Conservation (phyloP, 2,329 filamentous ascomycete genomes). For the Fusarium keratoplasticum region DNA sequence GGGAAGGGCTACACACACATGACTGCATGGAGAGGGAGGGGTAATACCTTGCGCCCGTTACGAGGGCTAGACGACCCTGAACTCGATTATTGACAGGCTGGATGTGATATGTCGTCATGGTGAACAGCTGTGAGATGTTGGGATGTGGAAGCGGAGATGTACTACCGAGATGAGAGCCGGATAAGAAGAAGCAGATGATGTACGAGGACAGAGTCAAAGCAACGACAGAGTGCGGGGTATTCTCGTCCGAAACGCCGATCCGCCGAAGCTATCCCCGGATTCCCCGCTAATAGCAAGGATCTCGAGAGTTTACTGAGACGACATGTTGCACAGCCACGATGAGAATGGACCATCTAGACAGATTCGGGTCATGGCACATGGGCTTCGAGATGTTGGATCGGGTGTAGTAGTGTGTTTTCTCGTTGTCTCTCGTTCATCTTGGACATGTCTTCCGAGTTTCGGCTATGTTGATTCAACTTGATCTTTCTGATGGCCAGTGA, state of each 20-base stretch:
- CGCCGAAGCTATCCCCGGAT: slow-evolving; percentile 23
- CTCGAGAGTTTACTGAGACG: slow-evolving; percentile 13
- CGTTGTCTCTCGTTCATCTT: not conserved
- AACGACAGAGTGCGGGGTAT: slow-evolving; percentile 28
- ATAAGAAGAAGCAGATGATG: not conserved
- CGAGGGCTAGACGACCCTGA: slow-evolving; percentile 47
- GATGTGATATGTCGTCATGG: slow-evolving; percentile 38
- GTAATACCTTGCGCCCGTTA: slow-evolving; percentile 48
- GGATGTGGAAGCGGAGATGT: not conserved
- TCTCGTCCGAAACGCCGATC: slow-evolving; percentile 33
- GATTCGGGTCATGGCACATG: not conserved
- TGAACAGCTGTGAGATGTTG: not conserved
- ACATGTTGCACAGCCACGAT: slow-evolving; percentile 13
- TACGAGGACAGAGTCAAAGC: not conserved
- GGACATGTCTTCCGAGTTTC: not conserved
- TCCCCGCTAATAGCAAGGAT: slow-evolving; percentile 10
- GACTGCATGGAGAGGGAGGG: not conserved
- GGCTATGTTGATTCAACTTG: not conserved
- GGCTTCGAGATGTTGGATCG: not conserved
- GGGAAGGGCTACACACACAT: not conserved
- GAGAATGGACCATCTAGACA: slow-evolving; percentile 17
- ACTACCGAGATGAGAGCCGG: not conserved
- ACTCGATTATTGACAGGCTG: slow-evolving; percentile 40
- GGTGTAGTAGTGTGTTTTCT: not conserved
- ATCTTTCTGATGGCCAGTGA: not conserved